Evolutionary conservation across 179 eudicot genomes (phyloP).

Genomic region (Spergularia azorica): DNA sequence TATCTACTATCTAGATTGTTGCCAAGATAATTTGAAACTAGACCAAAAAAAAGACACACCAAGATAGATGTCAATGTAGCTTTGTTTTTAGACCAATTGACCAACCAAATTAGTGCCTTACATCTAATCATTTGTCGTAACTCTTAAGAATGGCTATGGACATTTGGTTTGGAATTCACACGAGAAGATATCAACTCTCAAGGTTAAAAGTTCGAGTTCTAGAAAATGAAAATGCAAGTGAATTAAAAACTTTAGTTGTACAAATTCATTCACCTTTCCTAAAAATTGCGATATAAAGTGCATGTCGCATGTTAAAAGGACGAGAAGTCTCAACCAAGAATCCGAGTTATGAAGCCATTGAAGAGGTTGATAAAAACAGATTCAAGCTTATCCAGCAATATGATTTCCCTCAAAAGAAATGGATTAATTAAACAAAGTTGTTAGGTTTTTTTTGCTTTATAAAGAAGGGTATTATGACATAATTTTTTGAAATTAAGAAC

Average conservation of each 20-base stretch:
- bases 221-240: too few species aligned
- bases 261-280: too few species aligned
- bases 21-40: neutral
- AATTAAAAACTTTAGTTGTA: too few species aligned
- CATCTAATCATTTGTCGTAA: too few species aligned
- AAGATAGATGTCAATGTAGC: neutral
- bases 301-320: too few species aligned
- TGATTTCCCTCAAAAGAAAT: conserved; percentile 4
- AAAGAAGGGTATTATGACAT: conserved; percentile 6
- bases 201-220: neutral
- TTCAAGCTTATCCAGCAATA: neutral
- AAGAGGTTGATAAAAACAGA: neutral
- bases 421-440: neutral
- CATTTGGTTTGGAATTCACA: neutral
- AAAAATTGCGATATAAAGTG: too few species aligned
- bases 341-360: too few species aligned
- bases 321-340: too few species aligned
- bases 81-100: conserved; percentile 1
- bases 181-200: neutral
- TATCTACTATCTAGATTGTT: conserved; percentile 3
- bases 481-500: neutral
- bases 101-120: too few species aligned
- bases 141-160: too few species aligned
- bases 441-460: neutral
- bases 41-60: too few species aligned